These are phyloP conservation scores for Pichia insulana DNA, from an alignment of 805 yeast species.

Conservation along the genomic window DNA sequence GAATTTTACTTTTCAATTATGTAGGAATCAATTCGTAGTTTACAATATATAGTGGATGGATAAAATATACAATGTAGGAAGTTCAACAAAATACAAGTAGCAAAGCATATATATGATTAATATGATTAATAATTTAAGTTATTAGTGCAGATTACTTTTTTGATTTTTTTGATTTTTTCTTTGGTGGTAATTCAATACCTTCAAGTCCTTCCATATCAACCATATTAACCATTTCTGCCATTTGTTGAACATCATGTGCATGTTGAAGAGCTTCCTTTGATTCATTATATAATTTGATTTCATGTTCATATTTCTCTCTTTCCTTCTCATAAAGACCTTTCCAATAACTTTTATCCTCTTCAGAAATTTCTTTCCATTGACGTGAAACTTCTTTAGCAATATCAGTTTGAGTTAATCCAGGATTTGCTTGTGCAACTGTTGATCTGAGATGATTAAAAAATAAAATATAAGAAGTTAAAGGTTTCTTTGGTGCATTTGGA, in stretches of 20 bases:
- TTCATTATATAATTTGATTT: conserved; percentile 22
- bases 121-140: too few species aligned
- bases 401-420: conserved; percentile 65
- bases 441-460: conserved; percentile 71
- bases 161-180: conserved; percentile 38
- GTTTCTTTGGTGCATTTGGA: conserved; percentile 94
- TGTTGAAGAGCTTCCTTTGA: background rate
- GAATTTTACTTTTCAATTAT: too few species aligned
- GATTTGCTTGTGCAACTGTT: conserved; percentile 60
- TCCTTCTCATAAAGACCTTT: conserved; percentile 48
- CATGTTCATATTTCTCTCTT: conserved; percentile 29
- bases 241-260: background rate
- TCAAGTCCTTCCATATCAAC: background rate
- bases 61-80: background rate
- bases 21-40: too few species aligned
- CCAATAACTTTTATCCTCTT: conserved; percentile 66
- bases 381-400: conserved; percentile 71
- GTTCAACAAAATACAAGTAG: background rate
- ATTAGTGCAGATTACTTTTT: background rate
- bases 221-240: background rate
- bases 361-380: conserved; percentile 67
- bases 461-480: conserved; percentile 77
- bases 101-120: too few species aligned
- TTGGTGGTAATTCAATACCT: conserved; percentile 35
- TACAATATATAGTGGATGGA: background rate